Base-by-base conservation (phyloP, 164 flowering plant genomes). In the Annona cherimola region DNA sequence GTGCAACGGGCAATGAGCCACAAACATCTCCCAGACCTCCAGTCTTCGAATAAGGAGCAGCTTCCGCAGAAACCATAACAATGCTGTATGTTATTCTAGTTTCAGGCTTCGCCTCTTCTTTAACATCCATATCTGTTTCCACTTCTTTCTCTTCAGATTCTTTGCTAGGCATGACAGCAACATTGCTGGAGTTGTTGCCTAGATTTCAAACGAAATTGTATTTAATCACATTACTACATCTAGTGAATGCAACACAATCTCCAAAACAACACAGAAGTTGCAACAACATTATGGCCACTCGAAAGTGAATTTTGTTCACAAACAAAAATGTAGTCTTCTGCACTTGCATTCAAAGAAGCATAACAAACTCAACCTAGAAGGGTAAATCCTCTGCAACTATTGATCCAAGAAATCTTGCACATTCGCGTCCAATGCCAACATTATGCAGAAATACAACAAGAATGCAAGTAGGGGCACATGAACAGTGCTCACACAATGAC, bases 1-100 rank as follows among this genome's bases (percentile, higher is more conserved):
- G 82, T 14, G 96, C 87, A 74, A 90, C 80, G 44, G 99, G 99
- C 78, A 95, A 80, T 77, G 99, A 92, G 68, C 97, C 98, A 90
- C 97, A 91, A 70, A 95, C 99, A 87, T 95, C 99, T 80, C 92
- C 98, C 65, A 95, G 73, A 65, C 99, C 98, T 40, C 99, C 99
- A 20, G 98, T 95, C 82, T 95, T 95, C 42, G 98, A 92, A 82
- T 91, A 92, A 16, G 99, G 99, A 43, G 91, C 88, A 39, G 96
- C 98, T 78, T 95, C 98, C 67, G 99, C 66, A 69, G 97, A 90
- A 44, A 86, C 97, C 81, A 90, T 90, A 42, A 95, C 82, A 70
- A 95, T 79, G 75, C 75, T 95, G 74, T 78, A 73, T 1, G 85
- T 83, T 20, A 84, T 83, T 79, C 12, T 83, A 44, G 77, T 68